Conservation (phyloP, 208 protist species). For the Trypanosoma melophagium region DNA sequence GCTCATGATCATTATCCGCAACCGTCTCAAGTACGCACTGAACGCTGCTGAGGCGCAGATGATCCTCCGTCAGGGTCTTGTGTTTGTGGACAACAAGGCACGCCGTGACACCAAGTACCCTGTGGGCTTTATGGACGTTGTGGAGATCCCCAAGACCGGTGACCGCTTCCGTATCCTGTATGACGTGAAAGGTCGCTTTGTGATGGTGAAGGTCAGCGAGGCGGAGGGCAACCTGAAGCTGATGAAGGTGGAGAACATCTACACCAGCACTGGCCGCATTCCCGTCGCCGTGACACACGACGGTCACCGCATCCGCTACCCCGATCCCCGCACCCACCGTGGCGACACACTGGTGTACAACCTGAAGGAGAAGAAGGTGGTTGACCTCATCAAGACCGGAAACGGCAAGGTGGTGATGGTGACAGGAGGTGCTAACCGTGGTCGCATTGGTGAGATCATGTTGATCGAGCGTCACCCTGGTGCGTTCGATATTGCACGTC, state of each 20-base stretch:
- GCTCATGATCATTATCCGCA: slow-evolving; percentile 87
- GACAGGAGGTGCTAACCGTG: slow-evolving; percentile 97
- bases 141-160: slow-evolving; percentile 97
- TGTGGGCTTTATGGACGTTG: slow-evolving; percentile 98
- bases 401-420: slow-evolving; percentile 95
- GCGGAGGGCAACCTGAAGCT: slow-evolving; percentile 97
- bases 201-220: slow-evolving; percentile 93
- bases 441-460: slow-evolving; percentile 98
- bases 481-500: slow-evolving; percentile 97
- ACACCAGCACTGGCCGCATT: slow-evolving; percentile 92
- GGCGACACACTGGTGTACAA: slow-evolving; percentile 98
- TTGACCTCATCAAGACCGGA: slow-evolving; percentile 90
- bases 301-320: slow-evolving; percentile 99
- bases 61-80: slow-evolving; percentile 96
- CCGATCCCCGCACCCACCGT: slow-evolving; percentile 94
- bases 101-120: slow-evolving; percentile 98
- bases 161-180: slow-evolving; percentile 99
- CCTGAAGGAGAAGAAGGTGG: slow-evolving; percentile 93
- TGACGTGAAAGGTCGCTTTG: slow-evolving; percentile 99
- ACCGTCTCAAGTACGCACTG: slow-evolving; percentile 97
- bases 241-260: slow-evolving; percentile 91
- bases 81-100: slow-evolving; percentile 97
- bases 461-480: slow-evolving; percentile 94
- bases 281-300: slow-evolving; percentile 98
- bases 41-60: slow-evolving; percentile 95